Base-by-base conservation (phyloP, 225 moss, liverwort and hornwort species). In the Neckera pumila region DNA sequence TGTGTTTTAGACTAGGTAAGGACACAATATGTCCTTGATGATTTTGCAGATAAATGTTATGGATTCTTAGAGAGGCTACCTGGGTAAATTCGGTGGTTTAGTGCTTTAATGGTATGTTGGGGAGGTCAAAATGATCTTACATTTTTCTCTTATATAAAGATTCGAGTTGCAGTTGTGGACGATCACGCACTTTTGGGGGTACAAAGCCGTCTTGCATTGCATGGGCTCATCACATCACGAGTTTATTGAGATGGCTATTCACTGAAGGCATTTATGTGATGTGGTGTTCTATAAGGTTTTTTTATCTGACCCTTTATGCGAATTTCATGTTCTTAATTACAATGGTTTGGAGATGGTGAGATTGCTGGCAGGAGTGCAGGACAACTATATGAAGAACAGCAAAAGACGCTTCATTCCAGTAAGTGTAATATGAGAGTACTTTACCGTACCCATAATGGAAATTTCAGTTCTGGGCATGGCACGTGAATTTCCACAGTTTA, bases 11-110 rank as follows among this genome's bases (percentile, higher is more conserved):
- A 81, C 51, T 78, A 58, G 82, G 45, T 51, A 71, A 79, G 69
- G 90, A 81, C 71, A 60, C 53, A 78, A 47, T 13, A 64, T 53
- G 82, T 78, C 78, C 86, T 87, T 10, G 51, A 90, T 73, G 90
- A 90, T 92, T 90, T 92, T 89, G 85, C 92, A 81, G 82, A 87
- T 87, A 22, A 30, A 51, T 34, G 31, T 74, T 60, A 10, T 38
- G 51, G 58, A 49, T n/a, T 82, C 58, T 47, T 74, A 66, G 73
- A 83, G 66, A 79, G 53, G 42, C 80, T 76, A n/a, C 19, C 40
- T 66, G 21, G 74, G 40, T 73, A 16, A 63, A 49, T 40, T 80
- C 30, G 61, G 80, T 80, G 73, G 22, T 64, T 85, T 79, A 43
- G 72, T 77, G 69, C 70, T 84, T 79, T 19, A 86, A 17, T 83